Percentiles rank a stretch among this genome's conserved stretches.
Conservation (phyloP, 108 stramenopile species). For the Aurantiochytrium sp. region DNA sequence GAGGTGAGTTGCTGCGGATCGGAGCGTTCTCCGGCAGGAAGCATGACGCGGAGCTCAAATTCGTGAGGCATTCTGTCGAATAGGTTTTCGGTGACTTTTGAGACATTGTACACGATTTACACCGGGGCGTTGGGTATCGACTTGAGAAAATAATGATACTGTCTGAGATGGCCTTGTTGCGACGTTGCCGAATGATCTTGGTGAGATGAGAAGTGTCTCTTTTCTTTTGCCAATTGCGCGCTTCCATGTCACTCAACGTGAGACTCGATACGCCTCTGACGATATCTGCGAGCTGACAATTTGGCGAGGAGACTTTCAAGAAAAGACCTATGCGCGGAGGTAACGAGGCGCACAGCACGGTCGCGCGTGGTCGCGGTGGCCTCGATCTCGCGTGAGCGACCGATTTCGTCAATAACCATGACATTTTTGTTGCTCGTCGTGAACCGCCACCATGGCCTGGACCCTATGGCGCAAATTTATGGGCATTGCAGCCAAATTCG, state of each 20-base stretch:
- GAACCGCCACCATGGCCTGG: constrained; percentile 31
- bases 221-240: not conserved
- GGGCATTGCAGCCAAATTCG: not conserved
- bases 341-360: constrained; percentile 53
- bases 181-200: too few species aligned
- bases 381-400: constrained; percentile 44
- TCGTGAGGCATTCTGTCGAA: too few species aligned
- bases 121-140: too few species aligned
- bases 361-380: constrained; percentile 49
- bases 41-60: too few species aligned
- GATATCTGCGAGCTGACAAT: constrained; percentile 39
- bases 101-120: too few species aligned
- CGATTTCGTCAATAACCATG: constrained; percentile 66
- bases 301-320: constrained; percentile 51
- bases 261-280: constrained; percentile 49
- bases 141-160: too few species aligned
- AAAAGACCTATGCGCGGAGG: constrained; percentile 56
- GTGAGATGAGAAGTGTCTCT: too few species aligned
- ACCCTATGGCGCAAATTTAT: too few species aligned
- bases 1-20: too few species aligned
- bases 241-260: constrained; percentile 31
- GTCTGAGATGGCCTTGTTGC: too few species aligned
- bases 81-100: too few species aligned
- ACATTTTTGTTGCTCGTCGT: constrained; percentile 33
- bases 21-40: too few species aligned